phyloP scores from a whole-genome alignment of 148 eudicot genomes.

The Fagopyrum tataricum region DNA sequence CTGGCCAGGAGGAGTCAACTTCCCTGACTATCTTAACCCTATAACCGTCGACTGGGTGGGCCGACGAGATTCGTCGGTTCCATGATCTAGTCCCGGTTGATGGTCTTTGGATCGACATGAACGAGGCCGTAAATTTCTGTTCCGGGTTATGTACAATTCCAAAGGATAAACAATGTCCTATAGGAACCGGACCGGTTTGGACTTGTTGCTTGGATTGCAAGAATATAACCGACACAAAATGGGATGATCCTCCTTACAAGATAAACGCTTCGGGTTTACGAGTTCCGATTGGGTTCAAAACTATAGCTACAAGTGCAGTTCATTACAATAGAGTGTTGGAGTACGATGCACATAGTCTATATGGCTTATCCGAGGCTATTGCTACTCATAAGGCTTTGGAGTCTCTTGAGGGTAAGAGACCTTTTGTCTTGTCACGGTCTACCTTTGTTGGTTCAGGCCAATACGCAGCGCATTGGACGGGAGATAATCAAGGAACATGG shows the following conservation, averaged over 20 bases:
- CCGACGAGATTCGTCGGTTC: constrained; percentile 53
- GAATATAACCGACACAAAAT: constrained; percentile 62
- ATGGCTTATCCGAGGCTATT: constrained; percentile 61
- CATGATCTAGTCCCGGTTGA: constrained; percentile 75
- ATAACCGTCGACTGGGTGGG: constrained; percentile 82
- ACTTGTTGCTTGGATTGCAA: constrained; percentile 73
- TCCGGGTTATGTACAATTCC: constrained; percentile 76
- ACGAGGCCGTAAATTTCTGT: constrained; percentile 82
- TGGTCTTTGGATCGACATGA: constrained; percentile 94
- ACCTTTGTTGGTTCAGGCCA: constrained; percentile 44
- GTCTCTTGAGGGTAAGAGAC: constrained; percentile 68
- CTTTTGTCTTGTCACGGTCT: constrained; percentile 67
- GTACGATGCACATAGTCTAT: constrained; percentile 85
- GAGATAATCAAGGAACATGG: constrained; percentile 88
- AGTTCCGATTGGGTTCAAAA: constrained; percentile 59
- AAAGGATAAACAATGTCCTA: constrained; percentile 48
- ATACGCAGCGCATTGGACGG: constrained; percentile 92
- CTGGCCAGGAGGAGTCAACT: constrained; percentile 87
- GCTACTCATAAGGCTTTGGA: constrained; percentile 78
- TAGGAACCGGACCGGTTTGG: constrained; percentile 76
- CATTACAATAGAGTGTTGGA: constrained; percentile 79
- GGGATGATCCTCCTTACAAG: constrained; percentile 93
- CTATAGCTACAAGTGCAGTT: constrained; percentile 89
- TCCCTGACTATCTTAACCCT: constrained; percentile 85
- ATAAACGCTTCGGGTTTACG: constrained; percentile 65